Conservation (phyloP, 164 flowering plant genomes). For the Brasenia schreberi region DNA sequence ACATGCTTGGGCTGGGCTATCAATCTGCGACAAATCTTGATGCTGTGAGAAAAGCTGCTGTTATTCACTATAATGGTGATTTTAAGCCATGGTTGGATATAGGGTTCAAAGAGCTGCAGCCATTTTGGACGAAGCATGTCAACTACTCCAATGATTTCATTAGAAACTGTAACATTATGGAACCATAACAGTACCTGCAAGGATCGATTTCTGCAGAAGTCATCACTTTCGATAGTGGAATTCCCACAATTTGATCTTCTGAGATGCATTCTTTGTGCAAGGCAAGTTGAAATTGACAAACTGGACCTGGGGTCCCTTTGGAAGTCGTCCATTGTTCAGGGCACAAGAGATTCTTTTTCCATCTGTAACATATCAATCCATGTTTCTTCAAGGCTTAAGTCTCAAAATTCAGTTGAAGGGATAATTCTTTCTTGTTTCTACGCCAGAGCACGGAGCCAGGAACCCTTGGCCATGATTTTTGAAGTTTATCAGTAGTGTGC, state of each 20-base stretch:
- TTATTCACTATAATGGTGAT: slow-evolving; percentile 97
- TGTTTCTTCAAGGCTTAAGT: not conserved
- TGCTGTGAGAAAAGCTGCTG: slow-evolving; percentile 69
- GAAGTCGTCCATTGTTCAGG: not conserved
- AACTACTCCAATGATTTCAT: slow-evolving; percentile 88
- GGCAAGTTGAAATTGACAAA: not conserved
- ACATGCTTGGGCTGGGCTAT: slow-evolving; percentile 97
- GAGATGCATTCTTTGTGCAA: not conserved
- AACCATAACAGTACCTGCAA: slow-evolving; percentile 19
- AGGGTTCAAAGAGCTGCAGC: slow-evolving; percentile 85
- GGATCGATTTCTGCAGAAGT: not conserved
- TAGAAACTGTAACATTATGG: slow-evolving; percentile 84
- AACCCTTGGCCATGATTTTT: not conserved
- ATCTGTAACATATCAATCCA: not conserved
- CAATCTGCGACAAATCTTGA: slow-evolving; percentile 75
- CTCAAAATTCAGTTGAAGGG: not conserved
- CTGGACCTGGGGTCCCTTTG: not conserved
- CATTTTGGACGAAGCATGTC: slow-evolving; percentile 92
- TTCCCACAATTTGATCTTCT: not conserved
- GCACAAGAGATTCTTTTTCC: not conserved
- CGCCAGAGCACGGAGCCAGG: not conserved
- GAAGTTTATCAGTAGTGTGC: not conserved
- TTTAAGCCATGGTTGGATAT: slow-evolving; percentile 94
- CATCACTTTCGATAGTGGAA: too few relatives aligned
- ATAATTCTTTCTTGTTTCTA: not conserved